Percentiles rank a stretch among this genome's conserved stretches.
phyloP scores from a whole-genome alignment of 495 filamentous ascomycete genomes.

The Xylaria telfairii region DNA sequence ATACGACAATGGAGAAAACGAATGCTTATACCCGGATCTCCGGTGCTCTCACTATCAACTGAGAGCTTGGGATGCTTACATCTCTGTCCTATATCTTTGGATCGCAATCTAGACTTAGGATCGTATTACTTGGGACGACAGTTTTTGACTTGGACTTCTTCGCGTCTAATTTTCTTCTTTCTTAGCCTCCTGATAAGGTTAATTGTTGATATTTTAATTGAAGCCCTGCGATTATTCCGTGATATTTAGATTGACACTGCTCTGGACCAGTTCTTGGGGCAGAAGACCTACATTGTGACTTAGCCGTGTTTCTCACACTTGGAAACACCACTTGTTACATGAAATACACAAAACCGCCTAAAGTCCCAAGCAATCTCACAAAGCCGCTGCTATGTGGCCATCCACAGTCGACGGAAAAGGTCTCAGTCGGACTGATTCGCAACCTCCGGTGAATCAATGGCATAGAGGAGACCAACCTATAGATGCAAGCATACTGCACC shows the following conservation, averaged over 20 bases:
- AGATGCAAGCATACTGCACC: conserved; percentile 9
- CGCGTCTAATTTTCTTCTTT: neutral
- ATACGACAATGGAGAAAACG: conserved; percentile 8
- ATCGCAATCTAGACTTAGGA: neutral
- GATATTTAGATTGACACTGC: neutral
- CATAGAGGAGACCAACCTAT: conserved; percentile 29
- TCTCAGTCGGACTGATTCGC: conserved; percentile 30
- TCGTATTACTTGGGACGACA: neutral
- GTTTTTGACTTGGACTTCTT: neutral
- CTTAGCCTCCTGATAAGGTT: neutral
- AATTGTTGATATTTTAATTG: neutral
- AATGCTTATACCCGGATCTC: neutral
- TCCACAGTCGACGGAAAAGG: conserved; percentile 27
- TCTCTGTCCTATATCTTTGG: neutral
- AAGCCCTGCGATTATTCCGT: neutral
- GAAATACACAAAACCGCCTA: neutral
- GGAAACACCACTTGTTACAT: neutral
- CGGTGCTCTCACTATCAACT: neutral
- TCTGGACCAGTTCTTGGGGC: neutral
- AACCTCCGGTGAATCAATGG: conserved; percentile 32
- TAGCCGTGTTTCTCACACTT: neutral
- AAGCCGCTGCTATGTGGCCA: conserved; percentile 31
- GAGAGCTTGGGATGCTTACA: neutral
- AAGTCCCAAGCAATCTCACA: neutral
- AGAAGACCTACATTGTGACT: neutral